Evolutionary conservation across 257 asterid species (phyloP).

Genomic region (Solanum microdontum): DNA sequence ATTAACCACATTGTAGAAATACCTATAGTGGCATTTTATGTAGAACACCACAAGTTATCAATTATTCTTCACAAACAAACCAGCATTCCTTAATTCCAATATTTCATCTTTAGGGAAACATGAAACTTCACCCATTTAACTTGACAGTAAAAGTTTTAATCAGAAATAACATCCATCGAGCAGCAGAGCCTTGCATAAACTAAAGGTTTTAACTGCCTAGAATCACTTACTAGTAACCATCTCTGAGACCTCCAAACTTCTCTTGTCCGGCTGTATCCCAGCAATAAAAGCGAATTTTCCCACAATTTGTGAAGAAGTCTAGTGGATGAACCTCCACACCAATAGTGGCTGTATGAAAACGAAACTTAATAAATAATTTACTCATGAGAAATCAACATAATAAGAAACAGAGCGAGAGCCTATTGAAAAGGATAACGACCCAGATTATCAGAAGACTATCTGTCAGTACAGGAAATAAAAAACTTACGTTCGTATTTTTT

Average conservation of each 20-base stretch:
- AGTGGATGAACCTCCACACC: constrained; percentile 80
- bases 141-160: background rate
- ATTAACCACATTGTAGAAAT: background rate
- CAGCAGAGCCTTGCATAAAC: background rate
- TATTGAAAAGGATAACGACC: background rate
- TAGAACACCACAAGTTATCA: background rate
- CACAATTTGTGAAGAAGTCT: constrained; percentile 75
- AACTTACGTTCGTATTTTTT: constrained; percentile 77
- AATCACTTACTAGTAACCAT: constrained; percentile 69
- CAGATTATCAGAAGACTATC: background rate
- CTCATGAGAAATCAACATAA: background rate
- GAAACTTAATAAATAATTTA: background rate
- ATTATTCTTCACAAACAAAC: background rate
- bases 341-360: constrained; percentile 45
- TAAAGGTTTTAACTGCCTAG: background rate
- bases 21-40: background rate
- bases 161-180: background rate
- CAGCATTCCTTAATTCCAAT: background rate
- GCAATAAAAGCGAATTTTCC: constrained; percentile 62
- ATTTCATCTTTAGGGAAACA: background rate
- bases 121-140: background rate
- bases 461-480: background rate
- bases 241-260: constrained; percentile 74
- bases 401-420: background rate
- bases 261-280: constrained; percentile 87